A percentile compares a stretch with the other conserved stretches of the same genome.
Conservation (phyloP, 1,284 basidiomycete genomes). For the Cystobasidiaceae sp. region DNA sequence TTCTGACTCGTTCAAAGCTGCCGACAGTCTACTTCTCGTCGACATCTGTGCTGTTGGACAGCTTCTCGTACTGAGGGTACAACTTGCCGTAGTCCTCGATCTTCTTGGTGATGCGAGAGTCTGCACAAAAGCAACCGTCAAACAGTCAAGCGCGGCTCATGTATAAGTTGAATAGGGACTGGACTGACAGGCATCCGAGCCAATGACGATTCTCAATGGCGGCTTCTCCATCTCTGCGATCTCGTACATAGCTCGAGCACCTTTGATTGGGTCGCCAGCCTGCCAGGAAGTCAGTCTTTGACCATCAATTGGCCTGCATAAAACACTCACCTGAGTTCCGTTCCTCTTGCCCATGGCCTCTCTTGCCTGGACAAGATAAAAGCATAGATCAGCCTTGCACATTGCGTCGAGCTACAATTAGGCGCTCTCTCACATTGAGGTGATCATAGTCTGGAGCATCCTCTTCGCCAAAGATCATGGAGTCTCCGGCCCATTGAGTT, state of each 20-base stretch:
- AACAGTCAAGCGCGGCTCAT: background rate
- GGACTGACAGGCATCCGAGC: slow-evolving; percentile 30
- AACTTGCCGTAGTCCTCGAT: slow-evolving; percentile 29
- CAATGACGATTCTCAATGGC: slow-evolving; percentile 32
- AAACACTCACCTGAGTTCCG: slow-evolving; percentile 25
- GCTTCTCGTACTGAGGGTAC: slow-evolving; percentile 12
- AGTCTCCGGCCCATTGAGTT: slow-evolving; percentile 35
- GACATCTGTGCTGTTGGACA: slow-evolving; percentile 20
- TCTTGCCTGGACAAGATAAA: background rate
- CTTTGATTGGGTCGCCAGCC: slow-evolving; percentile 33
- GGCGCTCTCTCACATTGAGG: slow-evolving; percentile 12
- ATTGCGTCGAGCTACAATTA: background rate
- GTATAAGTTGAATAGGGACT: background rate
- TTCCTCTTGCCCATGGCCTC: slow-evolving; percentile 24
- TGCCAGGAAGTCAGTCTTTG: background rate
- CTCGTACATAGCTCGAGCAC: slow-evolving; percentile 32
- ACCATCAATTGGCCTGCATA: background rate
- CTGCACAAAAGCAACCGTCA: background rate
- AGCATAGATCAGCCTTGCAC: no score
- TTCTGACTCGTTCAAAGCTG: background rate
- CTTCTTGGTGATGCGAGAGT: slow-evolving; percentile 31
- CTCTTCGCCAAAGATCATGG: slow-evolving; percentile 33
- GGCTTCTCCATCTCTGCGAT: slow-evolving; percentile 31
- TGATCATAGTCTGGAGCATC: slow-evolving; percentile 32
- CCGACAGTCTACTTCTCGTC: slow-evolving; percentile 5